Evolutionary conservation across 106 monocot genomes (phyloP).

Genomic region (Xerophyta viscosa): DNA sequence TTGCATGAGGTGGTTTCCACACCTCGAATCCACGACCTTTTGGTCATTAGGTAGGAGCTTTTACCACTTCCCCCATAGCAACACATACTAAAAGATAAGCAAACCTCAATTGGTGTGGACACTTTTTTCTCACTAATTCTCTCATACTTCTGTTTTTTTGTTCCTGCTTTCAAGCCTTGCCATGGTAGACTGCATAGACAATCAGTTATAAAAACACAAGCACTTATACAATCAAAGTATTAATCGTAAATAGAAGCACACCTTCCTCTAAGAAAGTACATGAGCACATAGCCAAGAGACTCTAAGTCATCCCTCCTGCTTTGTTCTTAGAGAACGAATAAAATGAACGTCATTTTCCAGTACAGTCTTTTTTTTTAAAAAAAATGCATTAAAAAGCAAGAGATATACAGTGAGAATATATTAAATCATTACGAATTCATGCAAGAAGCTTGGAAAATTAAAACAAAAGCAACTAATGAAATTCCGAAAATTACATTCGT

Average conservation of each 20-base stretch:
- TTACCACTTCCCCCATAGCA: too few relatives aligned
- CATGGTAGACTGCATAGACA: constrained; percentile 74
- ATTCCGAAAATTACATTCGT: background rate
- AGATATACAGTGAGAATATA: too few relatives aligned
- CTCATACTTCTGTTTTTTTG: constrained; percentile 94
- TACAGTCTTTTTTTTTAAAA: too few relatives aligned
- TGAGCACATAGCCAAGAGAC: constrained; percentile 94
- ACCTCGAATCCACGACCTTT: too few relatives aligned
- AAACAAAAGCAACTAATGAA: background rate
- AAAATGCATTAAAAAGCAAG: too few relatives aligned
- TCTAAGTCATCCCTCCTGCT: constrained; percentile 98
- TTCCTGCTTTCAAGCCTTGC: constrained; percentile 97
- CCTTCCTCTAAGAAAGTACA: constrained; percentile 97
- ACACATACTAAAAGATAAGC: background rate
- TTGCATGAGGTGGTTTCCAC: too few relatives aligned
- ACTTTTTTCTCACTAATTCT: constrained; percentile 95
- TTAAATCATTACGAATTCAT: background rate
- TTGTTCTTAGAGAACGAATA: constrained; percentile 50
- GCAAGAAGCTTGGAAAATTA: background rate
- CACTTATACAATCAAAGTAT: too few relatives aligned
- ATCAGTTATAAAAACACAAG: constrained; percentile 1
- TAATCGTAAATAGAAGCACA: constrained; percentile 15
- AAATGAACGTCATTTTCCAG: background rate
- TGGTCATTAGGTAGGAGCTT: too few relatives aligned
- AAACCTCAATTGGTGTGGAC: constrained; percentile 89